Evolutionary conservation across 352 stramenopile species (phyloP).

Genomic region (Aphanomyces invadans): DNA sequence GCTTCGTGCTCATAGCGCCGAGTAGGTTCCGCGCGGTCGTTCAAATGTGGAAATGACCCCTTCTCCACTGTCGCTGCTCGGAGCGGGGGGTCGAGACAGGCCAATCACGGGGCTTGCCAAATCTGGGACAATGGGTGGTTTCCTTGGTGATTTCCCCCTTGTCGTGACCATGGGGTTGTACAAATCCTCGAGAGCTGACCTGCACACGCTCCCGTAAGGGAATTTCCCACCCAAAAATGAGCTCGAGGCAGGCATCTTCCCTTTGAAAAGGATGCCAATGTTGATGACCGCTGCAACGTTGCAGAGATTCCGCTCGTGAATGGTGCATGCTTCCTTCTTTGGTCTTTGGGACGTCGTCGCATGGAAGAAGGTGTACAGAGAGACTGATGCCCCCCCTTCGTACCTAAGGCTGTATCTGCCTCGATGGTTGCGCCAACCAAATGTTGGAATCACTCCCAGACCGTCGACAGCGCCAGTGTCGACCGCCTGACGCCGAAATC

Average conservation of each 20-base stretch:
- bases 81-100: not conserved
- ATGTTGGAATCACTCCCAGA: no score
- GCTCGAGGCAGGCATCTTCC: not conserved
- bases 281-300: constrained; percentile 4
- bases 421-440: no score
- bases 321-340: no score
- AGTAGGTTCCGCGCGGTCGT: not conserved
- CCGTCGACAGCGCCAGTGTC: no score
- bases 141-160: not conserved
- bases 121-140: not conserved
- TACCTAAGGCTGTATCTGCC: no score
- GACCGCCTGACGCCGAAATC: no score
- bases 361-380: not conserved
- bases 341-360: not conserved
- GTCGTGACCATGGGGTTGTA: not conserved
- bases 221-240: no score
- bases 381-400: no score
- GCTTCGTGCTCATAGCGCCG: not conserved
- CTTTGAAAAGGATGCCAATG: not conserved
- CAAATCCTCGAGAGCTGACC: no score
- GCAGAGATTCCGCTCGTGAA: not conserved
- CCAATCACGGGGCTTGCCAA: not conserved
- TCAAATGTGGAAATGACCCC: not conserved
- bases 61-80: not conserved
- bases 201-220: no score